Evolutionary conservation across 129 eudicot genomes (phyloP), one percentile per base, ranked within the genome.

Genomic region (Heracleum sosnowskyi): DNA sequence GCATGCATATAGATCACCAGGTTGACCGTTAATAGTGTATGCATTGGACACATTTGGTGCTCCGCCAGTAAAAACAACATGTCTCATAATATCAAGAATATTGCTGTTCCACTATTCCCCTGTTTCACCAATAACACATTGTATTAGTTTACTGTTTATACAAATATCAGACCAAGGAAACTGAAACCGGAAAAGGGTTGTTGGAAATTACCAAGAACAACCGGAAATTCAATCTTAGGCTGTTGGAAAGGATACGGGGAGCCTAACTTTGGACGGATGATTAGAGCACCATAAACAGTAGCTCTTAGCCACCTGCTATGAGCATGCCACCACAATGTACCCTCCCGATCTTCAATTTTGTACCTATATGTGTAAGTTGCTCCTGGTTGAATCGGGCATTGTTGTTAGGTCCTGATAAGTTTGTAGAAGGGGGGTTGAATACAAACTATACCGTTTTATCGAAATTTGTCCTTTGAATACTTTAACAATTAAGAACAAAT

Each of bases 271-370:
- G 96, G 96, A 4, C 45, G 80, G n/a, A 92, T 90, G 36, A 92
- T 75, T 15, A 92, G 83, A 8, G 97, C 87, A 8, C 92, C 93
- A 76, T 90, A 88, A 40, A 92, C 91, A 4, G 96, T 92, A 2
- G 96, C 89, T 70, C 96, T 83, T 33, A 92, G 86, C 96, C 96
- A 90, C 76, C 73, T 76, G 84, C 88, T 87, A 78, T 89, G 93
- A 75, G 97, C 93, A 76, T 91, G 97, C 97, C 97, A 92, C 91
- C 89, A 88, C 35, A 90, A 78, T 17, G 97, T 92, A n/a, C 97
- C 96, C 51, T 84, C 92, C 39, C 88, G 97, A 74, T 86, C 86
- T 49, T 77, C 69, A 63, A 90, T 90, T 12, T 88, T 90, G 86
- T 83, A 90, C 57, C 84, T 55, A 85, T 92, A 90, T 22, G 87